Percentiles rank a stretch among this genome's conserved stretches.
Evolutionary conservation across 345 rosid genomes (phyloP).

Genomic region (Adansonia digitata): DNA sequence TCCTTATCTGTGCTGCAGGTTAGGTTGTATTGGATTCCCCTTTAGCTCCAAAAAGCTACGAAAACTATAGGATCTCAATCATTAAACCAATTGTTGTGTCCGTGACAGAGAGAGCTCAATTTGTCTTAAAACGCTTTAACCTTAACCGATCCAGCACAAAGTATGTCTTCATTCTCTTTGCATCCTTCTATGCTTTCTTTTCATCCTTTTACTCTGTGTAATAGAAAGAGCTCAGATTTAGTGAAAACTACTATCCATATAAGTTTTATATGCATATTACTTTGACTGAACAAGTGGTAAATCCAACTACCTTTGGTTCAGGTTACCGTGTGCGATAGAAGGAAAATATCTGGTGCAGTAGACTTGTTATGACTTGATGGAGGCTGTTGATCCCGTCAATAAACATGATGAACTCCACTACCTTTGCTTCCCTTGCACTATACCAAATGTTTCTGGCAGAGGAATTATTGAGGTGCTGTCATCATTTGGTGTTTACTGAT

Average conservation of each 20-base stretch:
- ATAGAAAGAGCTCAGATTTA: background rate
- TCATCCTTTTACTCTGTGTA: too few species aligned
- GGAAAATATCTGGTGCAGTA: constrained; percentile 54
- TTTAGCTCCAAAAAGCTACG: constrained; percentile 36
- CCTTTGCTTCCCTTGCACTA: constrained; percentile 41
- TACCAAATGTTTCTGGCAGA: constrained; percentile 51
- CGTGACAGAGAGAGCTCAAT: constrained; percentile 35
- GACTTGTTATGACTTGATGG: constrained; percentile 28
- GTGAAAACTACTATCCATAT: background rate
- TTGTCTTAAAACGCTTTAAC: constrained; percentile 56
- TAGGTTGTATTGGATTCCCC: constrained; percentile 47
- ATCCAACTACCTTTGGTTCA: constrained; percentile 18
- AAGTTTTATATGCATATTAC: background rate
- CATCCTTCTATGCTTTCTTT: background rate
- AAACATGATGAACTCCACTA: constrained; percentile 34
- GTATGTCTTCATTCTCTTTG: constrained; percentile 24
- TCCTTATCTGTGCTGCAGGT: constrained; percentile 42
- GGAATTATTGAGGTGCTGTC: constrained; percentile 65
- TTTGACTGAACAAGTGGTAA: constrained; percentile 1
- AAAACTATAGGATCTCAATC: constrained; percentile 46
- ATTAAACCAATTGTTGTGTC: constrained; percentile 59
- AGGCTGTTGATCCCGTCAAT: constrained; percentile 24
- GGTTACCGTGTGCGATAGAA: constrained; percentile 60
- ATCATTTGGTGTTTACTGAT: constrained; percentile 1
- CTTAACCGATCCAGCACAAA: constrained; percentile 39